Percentiles rank a stretch among this genome's conserved stretches.
These are phyloP conservation scores for Pythium angustatum DNA, from an alignment of 352 stramenopile genomes.

Conservation along the genomic window DNA sequence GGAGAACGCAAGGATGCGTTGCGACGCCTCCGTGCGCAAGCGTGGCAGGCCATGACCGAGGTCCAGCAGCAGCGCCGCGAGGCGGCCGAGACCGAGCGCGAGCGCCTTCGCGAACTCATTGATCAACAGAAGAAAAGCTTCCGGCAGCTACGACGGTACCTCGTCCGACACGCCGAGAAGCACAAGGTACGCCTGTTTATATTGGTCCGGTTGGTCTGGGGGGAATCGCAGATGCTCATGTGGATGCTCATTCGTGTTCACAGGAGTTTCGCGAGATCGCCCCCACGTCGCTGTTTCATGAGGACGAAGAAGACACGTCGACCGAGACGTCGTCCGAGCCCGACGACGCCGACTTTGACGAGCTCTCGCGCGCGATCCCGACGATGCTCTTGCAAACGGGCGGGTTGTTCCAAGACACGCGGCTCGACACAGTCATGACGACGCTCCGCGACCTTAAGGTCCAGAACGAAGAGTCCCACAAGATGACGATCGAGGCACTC, in stretches of 20 bases:
- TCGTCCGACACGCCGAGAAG: constrained; percentile 5
- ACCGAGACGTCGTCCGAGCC: not conserved
- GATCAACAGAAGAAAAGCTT: constrained; percentile 15
- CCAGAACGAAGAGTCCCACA: constrained; percentile 10
- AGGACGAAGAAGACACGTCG: constrained; percentile 10
- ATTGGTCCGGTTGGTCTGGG: too few species aligned
- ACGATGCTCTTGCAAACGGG: constrained; percentile 14
- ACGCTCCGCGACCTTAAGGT: constrained; percentile 7
- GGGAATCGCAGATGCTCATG: too few species aligned
- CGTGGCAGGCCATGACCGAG: constrained; percentile 19
- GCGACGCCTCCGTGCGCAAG: constrained; percentile 9
- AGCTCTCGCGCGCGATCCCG: constrained; percentile 12
- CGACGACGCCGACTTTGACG: constrained; percentile 5
- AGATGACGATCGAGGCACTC: constrained; percentile 19
- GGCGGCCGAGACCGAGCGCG: constrained; percentile 9
- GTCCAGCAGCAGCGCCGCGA: constrained; percentile 12
- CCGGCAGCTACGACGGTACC: constrained; percentile 16
- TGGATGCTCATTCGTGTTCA: not conserved
- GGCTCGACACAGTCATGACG: constrained; percentile 2
- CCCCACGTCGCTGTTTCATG: not conserved
- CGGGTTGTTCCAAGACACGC: constrained; percentile 10
- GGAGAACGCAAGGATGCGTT: constrained; percentile 14
- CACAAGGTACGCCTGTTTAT: not conserved
- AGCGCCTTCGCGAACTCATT: constrained; percentile 9
- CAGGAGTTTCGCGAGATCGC: not conserved